These are phyloP conservation scores for Microcyclospora pomicola DNA, from an alignment of 2,329 filamentous ascomycete species.

Conservation along the genomic window DNA sequence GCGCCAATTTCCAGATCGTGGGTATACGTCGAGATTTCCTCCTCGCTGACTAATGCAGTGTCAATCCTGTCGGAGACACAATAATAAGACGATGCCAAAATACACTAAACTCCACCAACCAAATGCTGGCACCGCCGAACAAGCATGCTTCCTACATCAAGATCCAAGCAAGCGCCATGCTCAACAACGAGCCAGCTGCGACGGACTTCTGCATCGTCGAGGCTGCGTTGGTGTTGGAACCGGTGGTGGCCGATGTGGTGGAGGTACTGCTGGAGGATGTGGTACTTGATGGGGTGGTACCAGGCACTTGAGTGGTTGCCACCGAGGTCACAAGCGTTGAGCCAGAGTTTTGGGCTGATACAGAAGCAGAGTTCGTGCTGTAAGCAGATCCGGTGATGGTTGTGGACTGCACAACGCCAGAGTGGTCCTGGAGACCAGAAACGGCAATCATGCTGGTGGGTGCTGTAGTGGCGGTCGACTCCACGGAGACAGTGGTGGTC, in stretches of 20 bases:
- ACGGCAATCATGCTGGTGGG: conserved; percentile 15
- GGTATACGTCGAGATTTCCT: no score
- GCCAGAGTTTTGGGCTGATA: conserved; percentile 11
- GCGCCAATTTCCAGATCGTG: no score
- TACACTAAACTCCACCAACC: no score
- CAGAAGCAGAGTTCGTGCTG: conserved; percentile 14
- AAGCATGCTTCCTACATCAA: conserved; percentile 7
- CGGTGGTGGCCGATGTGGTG: conserved; percentile 4
- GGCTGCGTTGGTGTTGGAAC: conserved; percentile 8
- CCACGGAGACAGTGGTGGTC: conserved; percentile 4
- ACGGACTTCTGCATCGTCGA: conserved; percentile 5
- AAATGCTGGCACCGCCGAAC: no score
- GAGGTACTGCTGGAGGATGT: conserved; percentile 1
- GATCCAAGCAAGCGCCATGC: conserved; percentile 10
- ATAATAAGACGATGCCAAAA: no score
- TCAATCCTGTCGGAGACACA: no score
- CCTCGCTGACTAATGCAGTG: no score
- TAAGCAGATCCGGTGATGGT: conserved; percentile 14
- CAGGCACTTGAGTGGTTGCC: conserved; percentile 8
- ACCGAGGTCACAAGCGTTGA: conserved; percentile 4
- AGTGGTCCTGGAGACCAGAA: conserved; percentile 9
- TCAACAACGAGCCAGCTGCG: conserved; percentile 10
- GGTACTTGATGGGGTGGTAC: conserved; percentile 2
- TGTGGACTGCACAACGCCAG: conserved; percentile 8
- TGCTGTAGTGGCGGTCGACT: conserved; percentile 13